Base-by-base conservation (phyloP, 2,329 filamentous ascomycete species). In the Dothideomycetes sp. region DNA sequence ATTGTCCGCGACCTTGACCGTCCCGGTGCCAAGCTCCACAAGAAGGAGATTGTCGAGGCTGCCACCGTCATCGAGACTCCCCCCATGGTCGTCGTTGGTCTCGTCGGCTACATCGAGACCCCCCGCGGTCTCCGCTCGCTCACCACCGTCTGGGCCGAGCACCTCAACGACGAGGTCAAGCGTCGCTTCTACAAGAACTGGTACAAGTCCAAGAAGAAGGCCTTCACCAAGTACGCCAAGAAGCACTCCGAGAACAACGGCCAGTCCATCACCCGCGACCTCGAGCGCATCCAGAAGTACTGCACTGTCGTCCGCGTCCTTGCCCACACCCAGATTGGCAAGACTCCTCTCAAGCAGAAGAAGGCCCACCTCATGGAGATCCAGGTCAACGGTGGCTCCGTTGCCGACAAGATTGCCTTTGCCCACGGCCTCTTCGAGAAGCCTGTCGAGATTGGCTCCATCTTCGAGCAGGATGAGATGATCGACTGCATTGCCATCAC, bases 121-220 rank as follows among this genome's bases (percentile, higher is more conserved):
- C 91, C 91, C 69, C 91, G 91, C 63, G 91, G 91, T 74, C 87
- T 98, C 63, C 89, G 91, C 69, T 98, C 91, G 55, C 87, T 98
- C 70, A 95, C 88, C 68, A 96, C 91, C 65, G 86, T 98, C 67
- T 98, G 91, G 91, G 91, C 91, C 64, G 91, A 96, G 81, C 91
- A 98, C 70, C 72, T 98, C 70, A 85, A 84, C 72, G 91, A 98
- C 70, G 91, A 96, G 75, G 66, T 98, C 70, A 94, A 94, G 83
- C 85, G 91, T 63, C 85, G 91, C 66, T 98, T 98, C 86, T 98
- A 98, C 85, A 96, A 96, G 87, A 98, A 98, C 84, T 98, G 91
- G 91, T 98, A 98, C 84, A 94, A 94, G 84, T 87, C 81, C 79
- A 98, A 98, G 88, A 96, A 95, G 86, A 98, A 98, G 89, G 91